Evolutionary conservation across 768 basidiomycete genomes (phyloP).

Genomic region (Panaeolus cyanescens): DNA sequence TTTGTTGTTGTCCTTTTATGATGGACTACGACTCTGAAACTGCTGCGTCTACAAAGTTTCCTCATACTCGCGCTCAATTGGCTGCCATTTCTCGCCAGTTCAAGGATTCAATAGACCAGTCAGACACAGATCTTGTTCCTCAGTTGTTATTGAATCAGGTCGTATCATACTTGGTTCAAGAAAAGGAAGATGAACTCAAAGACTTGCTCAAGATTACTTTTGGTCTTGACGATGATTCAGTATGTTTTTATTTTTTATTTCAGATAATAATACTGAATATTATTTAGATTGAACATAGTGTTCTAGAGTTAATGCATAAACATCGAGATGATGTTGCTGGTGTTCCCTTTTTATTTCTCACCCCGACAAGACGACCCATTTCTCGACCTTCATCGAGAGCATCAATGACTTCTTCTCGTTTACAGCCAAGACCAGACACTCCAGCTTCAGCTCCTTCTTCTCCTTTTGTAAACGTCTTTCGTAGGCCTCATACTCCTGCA

Average conservation of each 20-base stretch:
- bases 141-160: slow-evolving; percentile 70
- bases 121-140: slow-evolving; percentile 43
- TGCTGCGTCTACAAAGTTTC: slow-evolving; percentile 46
- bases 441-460: slow-evolving; percentile 76
- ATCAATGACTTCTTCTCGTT: slow-evolving; percentile 66
- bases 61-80: slow-evolving; percentile 84
- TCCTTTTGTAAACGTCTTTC: slow-evolving; percentile 73
- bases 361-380: slow-evolving; percentile 75
- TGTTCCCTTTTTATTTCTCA: slow-evolving; percentile 81
- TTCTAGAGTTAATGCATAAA: slow-evolving; percentile 95
- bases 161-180: slow-evolving; percentile 70
- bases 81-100: slow-evolving; percentile 72
- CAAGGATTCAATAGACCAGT: slow-evolving; percentile 39
- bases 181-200: slow-evolving; percentile 89
- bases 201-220: slow-evolving; percentile 68
- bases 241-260: slow-evolving; percentile 32
- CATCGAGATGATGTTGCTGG: slow-evolving; percentile 85
- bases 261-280: background rate
- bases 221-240: slow-evolving; percentile 69
- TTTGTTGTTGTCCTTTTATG: no score
- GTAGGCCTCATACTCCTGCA: slow-evolving; percentile 77
- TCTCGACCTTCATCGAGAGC: slow-evolving; percentile 83
- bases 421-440: slow-evolving; percentile 72
- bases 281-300: slow-evolving; percentile 77
- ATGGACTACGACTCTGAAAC: background rate